Evolutionary conservation across 1,139 yeast genomes (phyloP).

Genomic region (Yamadazyma membranifaciens): DNA sequence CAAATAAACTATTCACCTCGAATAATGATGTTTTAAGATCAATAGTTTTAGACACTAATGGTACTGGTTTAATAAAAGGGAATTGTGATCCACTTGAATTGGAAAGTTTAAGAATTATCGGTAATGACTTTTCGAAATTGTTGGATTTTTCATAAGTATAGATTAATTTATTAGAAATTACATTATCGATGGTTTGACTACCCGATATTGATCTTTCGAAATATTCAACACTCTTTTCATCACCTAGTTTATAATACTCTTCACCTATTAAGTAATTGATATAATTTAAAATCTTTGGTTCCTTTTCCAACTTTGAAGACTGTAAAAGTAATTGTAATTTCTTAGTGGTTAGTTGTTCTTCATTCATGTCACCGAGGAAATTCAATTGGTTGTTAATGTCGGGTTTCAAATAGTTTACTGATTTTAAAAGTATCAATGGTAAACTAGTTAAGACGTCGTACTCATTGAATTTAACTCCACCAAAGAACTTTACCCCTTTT

Average conservation of each 20-base stretch:
- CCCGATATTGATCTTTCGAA: slow-evolving; percentile 20
- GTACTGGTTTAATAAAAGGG: too few species aligned
- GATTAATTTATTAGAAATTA: slow-evolving; percentile 6
- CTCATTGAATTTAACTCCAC: slow-evolving; percentile 34
- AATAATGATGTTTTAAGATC: slow-evolving; percentile 6
- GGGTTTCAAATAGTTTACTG: slow-evolving; percentile 13
- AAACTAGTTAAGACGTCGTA: slow-evolving; percentile 30
- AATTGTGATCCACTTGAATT: background rate
- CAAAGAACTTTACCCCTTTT: slow-evolving; percentile 21
- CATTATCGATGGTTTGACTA: slow-evolving; percentile 2
- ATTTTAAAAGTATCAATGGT: slow-evolving; percentile 27
- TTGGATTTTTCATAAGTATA: slow-evolving; percentile 8
- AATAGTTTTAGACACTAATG: background rate
- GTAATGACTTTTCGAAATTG: slow-evolving; percentile 3
- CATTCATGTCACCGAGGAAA: slow-evolving; percentile 7
- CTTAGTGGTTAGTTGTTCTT: slow-evolving; percentile 3
- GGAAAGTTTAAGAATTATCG: too few species aligned
- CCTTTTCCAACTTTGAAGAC: slow-evolving; percentile 3
- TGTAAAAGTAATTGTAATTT: slow-evolving; percentile 9
- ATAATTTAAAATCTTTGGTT: slow-evolving; percentile 20
- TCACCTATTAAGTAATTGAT: slow-evolving; percentile 52
- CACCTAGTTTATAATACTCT: slow-evolving; percentile 25
- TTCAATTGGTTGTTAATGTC: slow-evolving; percentile 10
- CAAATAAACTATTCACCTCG: slow-evolving; percentile 9
- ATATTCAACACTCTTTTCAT: slow-evolving; percentile 36